phyloP scores from a whole-genome alignment of 2,329 filamentous ascomycete species.

The Herpotrichia juniperi region DNA sequence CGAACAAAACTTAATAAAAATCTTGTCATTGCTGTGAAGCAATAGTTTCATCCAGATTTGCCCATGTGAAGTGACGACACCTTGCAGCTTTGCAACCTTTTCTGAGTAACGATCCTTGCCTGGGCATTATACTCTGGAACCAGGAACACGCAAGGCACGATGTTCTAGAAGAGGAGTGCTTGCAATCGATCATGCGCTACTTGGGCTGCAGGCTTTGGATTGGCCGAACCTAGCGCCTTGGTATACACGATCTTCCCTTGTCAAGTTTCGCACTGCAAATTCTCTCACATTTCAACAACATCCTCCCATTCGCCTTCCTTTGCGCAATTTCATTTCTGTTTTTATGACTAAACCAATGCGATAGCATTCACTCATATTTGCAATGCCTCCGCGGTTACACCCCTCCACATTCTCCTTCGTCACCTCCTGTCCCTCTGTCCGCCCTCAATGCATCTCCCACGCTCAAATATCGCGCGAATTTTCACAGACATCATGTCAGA shows the following conservation, averaged over 20 bases:
- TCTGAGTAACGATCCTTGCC: conserved; percentile 20
- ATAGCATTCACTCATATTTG: conserved; percentile 26
- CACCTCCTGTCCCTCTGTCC: conserved; percentile 23
- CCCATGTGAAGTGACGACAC: conserved; percentile 20
- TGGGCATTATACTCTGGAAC: conserved; percentile 31
- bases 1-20: conserved; percentile 24
- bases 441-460: conserved; percentile 30
- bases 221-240: background rate
- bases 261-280: conserved; percentile 8
- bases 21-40: conserved; percentile 9
- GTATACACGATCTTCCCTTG: conserved; percentile 24
- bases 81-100: conserved; percentile 27
- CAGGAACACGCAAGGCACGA: conserved; percentile 26
- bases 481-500: conserved; percentile 43
- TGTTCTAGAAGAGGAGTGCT: conserved; percentile 19
- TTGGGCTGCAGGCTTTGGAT: background rate
- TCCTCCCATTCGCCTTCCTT: conserved; percentile 10
- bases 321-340: conserved; percentile 9
- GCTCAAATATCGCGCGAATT: conserved; percentile 37
- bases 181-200: conserved; percentile 15
- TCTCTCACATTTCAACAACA: conserved; percentile 9
- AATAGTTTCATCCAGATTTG: background rate
- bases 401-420: conserved; percentile 32
- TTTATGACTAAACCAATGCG: conserved; percentile 27
- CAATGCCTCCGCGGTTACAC: conserved; percentile 44